These are phyloP conservation scores for Fraxinus angustifolia DNA, from an alignment of 305 asterid genomes.

Conservation along the genomic window DNA sequence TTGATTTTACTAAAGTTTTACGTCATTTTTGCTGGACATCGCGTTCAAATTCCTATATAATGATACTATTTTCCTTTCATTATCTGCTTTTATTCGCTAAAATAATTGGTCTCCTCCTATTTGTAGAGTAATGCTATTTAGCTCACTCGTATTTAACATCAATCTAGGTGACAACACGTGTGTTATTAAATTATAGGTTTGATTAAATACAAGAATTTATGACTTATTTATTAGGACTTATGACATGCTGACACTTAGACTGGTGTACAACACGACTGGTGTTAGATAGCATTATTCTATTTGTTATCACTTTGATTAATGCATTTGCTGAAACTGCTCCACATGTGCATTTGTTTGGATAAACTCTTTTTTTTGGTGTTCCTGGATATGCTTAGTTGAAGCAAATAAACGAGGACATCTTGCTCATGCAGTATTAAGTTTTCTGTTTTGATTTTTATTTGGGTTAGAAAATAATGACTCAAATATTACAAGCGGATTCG, in stretches of 20 bases:
- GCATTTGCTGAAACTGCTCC: neutral
- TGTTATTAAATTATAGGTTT: too few species aligned
- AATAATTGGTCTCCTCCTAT: neutral
- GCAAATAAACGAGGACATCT: neutral
- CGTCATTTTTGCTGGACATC: neutral
- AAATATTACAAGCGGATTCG: constrained; percentile 7
- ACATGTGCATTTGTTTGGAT: neutral
- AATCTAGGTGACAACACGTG: too few species aligned
- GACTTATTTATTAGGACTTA: too few species aligned
- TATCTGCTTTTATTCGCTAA: neutral
- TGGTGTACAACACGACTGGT: too few species aligned
- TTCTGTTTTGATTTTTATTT: neutral
- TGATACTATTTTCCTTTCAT: neutral
- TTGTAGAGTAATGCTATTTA: neutral
- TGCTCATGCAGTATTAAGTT: neutral
- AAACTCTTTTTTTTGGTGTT: neutral
- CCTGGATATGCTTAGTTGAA: neutral
- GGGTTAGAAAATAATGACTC: constrained; percentile 3
- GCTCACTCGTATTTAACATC: too few species aligned
- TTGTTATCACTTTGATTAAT: neutral
- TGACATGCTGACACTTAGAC: too few species aligned
- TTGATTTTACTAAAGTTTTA: neutral
- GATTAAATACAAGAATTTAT: too few species aligned
- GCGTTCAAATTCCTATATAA: neutral
- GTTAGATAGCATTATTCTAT: too few species aligned